These are phyloP conservation scores for Ettlia oleoabundans DNA, from an alignment of 139 green algal genomes.

Conservation along the genomic window DNA sequence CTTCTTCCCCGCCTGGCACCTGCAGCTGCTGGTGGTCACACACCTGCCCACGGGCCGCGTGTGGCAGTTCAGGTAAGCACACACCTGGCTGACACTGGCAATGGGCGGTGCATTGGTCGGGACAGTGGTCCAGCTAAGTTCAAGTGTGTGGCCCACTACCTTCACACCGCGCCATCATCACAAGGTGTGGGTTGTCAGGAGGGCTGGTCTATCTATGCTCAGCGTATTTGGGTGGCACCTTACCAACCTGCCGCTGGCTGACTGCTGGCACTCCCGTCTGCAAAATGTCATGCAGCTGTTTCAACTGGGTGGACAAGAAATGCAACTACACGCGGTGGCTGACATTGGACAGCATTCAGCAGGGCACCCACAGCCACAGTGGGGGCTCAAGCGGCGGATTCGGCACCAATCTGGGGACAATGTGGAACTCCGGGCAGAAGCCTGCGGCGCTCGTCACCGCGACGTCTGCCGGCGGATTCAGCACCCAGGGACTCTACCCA, in stretches of 20 bases:
- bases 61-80: slow-evolving; percentile 50
- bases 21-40: slow-evolving; percentile 66
- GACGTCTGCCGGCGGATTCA: not conserved
- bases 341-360: slow-evolving; percentile 25
- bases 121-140: too few species aligned
- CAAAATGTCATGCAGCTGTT: slow-evolving; percentile 31
- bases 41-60: slow-evolving; percentile 55
- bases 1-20: slow-evolving; percentile 70
- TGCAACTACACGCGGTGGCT: slow-evolving; percentile 26
- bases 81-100: not conserved
- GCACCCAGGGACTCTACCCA: too few species aligned
- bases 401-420: too few species aligned
- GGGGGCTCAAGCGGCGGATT: not conserved
- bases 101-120: not conserved
- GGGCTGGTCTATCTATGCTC: too few species aligned
- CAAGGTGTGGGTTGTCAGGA: too few species aligned
- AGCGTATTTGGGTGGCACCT: too few species aligned
- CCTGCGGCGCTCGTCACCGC: not conserved
- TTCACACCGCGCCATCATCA: too few species aligned
- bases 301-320: slow-evolving; percentile 36
- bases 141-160: too few species aligned
- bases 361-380: not conserved
- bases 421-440: not conserved
- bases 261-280: not conserved
- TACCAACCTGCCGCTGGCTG: not conserved